Percentiles rank a stretch among this genome's conserved stretches.
Evolutionary conservation across 1,139 yeast genomes (phyloP).

Genomic region (Saccharomyces hybrid): DNA sequence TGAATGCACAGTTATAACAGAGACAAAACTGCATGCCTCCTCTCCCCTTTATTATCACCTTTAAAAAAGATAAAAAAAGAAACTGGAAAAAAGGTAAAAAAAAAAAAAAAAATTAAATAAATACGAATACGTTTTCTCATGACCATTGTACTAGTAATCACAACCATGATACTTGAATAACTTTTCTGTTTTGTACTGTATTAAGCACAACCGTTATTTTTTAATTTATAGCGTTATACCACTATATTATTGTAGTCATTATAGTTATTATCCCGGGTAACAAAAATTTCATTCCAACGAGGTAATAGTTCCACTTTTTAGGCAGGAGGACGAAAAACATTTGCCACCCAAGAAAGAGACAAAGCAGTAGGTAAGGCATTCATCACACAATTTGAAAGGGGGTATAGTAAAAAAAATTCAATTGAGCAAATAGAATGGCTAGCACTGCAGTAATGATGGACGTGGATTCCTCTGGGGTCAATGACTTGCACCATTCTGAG

Average conservation of each 20-base stretch:
- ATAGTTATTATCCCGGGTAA: neutral
- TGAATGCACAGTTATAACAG: neutral
- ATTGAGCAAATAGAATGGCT: neutral
- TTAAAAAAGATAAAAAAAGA: neutral
- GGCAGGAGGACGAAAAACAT: neutral
- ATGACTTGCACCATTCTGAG: constrained; percentile 12
- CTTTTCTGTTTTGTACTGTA: neutral
- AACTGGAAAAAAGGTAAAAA: neutral
- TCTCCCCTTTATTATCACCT: neutral
- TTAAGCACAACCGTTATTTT: neutral
- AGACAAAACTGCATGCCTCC: constrained; percentile 17
- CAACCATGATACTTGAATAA: neutral
- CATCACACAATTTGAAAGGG: neutral
- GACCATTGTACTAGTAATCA: neutral
- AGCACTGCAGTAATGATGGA: neutral
- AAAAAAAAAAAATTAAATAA: neutral
- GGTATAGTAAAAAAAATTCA: neutral
- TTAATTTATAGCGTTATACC: neutral
- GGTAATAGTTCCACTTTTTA: neutral
- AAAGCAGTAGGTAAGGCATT: neutral
- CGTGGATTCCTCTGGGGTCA: neutral
- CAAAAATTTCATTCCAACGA: neutral
- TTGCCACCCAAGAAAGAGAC: neutral
- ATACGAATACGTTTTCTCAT: neutral
- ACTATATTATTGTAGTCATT: too few relatives aligned